Evolutionary conservation across 2,329 filamentous ascomycete species (phyloP).

Genomic region (Pseudogymnoascus sp.): DNA sequence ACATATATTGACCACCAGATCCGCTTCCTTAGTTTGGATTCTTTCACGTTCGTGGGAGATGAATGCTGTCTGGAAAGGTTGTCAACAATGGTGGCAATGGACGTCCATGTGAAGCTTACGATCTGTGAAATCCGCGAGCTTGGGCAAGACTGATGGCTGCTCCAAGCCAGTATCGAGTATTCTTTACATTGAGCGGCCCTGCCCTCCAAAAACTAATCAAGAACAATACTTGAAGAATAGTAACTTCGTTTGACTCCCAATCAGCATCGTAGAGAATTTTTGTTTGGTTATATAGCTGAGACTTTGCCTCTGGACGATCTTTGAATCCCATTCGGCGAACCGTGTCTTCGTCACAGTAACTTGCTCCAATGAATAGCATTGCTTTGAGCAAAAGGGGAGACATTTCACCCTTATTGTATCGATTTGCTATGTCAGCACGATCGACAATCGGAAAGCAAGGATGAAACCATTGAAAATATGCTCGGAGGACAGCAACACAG

Average conservation of each 20-base stretch:
- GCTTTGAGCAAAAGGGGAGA: conserved; percentile 45
- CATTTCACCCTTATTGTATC: conserved; percentile 35
- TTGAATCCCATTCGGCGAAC: conserved; percentile 40
- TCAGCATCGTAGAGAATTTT: conserved; percentile 47
- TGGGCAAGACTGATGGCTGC: conserved; percentile 46
- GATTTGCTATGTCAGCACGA: conserved; percentile 35
- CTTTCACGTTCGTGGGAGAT: conserved; percentile 7
- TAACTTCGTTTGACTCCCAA: conserved; percentile 44
- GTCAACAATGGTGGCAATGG: neutral
- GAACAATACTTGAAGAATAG: conserved; percentile 44
- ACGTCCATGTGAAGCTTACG: conserved; percentile 21
- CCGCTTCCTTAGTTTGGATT: conserved; percentile 15
- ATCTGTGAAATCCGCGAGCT: conserved; percentile 39
- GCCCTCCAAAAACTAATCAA: conserved; percentile 50
- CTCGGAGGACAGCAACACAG: conserved; percentile 38
- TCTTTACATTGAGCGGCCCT: conserved; percentile 40
- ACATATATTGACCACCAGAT: neutral
- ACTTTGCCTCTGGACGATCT: conserved; percentile 44
- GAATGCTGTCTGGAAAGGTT: neutral
- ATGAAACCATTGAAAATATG: conserved; percentile 51
- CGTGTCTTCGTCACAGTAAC: conserved; percentile 42
- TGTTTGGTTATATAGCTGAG: conserved; percentile 42
- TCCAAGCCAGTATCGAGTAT: conserved; percentile 44
- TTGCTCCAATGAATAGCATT: conserved; percentile 48
- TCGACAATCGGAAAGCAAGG: conserved; percentile 49